phyloP scores from a whole-genome alignment of 1,139 yeast genomes.

The Hansenula sp. region DNA sequence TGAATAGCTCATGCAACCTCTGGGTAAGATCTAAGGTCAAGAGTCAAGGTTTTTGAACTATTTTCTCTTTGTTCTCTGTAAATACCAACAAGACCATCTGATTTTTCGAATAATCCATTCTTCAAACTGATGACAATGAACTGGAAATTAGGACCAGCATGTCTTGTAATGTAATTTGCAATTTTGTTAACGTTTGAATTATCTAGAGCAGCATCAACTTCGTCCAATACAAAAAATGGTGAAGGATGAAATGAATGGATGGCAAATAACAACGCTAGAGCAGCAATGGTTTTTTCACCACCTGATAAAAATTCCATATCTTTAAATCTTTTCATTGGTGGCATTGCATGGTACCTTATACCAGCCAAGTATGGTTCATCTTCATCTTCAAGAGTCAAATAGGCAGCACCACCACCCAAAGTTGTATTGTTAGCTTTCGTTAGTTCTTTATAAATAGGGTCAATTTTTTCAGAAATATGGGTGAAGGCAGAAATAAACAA shows the following conservation, averaged over 20 bases:
- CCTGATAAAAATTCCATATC: constrained; percentile 94
- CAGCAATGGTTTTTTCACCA: constrained; percentile 97
- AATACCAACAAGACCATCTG: constrained; percentile 91
- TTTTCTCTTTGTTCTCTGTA: constrained; percentile 80
- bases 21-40: constrained; percentile 67
- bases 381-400: constrained; percentile 79
- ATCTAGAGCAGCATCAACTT: constrained; percentile 96
- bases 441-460: constrained; percentile 80
- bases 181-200: constrained; percentile 81
- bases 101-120: constrained; percentile 79
- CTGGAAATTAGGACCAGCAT: constrained; percentile 79
- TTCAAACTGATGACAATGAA: constrained; percentile 93
- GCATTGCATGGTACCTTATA: constrained; percentile 89
- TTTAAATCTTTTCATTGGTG: constrained; percentile 90
- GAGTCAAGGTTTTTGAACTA: constrained; percentile 71
- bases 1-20: constrained; percentile 16
- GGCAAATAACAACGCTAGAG: constrained; percentile 86
- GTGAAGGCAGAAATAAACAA: constrained; percentile 69
- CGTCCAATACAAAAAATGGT: constrained; percentile 94
- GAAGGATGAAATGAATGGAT: constrained; percentile 90
- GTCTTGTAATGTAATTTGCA: constrained; percentile 75
- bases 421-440: constrained; percentile 57
- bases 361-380: constrained; percentile 88
- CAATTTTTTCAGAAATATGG: constrained; percentile 71
- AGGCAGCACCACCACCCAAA: constrained; percentile 90